These are phyloP conservation scores for Solanum megistacrolobum DNA, from an alignment of 257 asterid species.

Conservation along the genomic window DNA sequence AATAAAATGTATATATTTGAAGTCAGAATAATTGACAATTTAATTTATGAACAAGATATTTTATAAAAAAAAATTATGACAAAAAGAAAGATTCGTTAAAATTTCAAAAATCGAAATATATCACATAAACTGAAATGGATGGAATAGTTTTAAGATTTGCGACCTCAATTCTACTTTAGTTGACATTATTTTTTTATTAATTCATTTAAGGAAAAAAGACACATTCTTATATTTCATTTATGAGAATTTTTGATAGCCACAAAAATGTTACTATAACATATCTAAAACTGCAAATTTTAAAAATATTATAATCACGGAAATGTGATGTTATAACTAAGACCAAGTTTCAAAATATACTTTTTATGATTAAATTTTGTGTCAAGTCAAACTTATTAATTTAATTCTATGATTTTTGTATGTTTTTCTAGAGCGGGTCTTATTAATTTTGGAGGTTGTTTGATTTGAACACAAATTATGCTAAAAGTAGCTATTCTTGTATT, in stretches of 20 bases:
- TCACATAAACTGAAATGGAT: background rate
- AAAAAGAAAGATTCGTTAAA: too few relatives aligned
- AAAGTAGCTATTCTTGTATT: background rate
- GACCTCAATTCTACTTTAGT: too few relatives aligned
- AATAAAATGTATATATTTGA: background rate
- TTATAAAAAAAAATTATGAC: too few relatives aligned
- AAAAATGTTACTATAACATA: background rate
- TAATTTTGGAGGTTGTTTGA: background rate
- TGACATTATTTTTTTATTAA: background rate
- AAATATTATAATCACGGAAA: too few relatives aligned
- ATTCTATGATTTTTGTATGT: too few relatives aligned
- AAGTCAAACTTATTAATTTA: too few relatives aligned
- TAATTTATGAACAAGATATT: too few relatives aligned
- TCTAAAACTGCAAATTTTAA: background rate
- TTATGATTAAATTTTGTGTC: background rate
- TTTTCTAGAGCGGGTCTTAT: too few relatives aligned
- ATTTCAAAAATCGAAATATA: too few relatives aligned
- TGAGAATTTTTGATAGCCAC: background rate
- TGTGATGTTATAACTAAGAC: background rate
- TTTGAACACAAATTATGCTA: background rate
- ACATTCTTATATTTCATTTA: background rate
- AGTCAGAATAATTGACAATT: too few relatives aligned
- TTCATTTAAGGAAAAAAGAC: too few relatives aligned
- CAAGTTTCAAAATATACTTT: too few relatives aligned
- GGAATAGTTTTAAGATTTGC: rapidly evolving